These are phyloP conservation scores for Penicillium bialowiezense DNA, from an alignment of 495 filamentous ascomycete species.

Conservation along the genomic window DNA sequence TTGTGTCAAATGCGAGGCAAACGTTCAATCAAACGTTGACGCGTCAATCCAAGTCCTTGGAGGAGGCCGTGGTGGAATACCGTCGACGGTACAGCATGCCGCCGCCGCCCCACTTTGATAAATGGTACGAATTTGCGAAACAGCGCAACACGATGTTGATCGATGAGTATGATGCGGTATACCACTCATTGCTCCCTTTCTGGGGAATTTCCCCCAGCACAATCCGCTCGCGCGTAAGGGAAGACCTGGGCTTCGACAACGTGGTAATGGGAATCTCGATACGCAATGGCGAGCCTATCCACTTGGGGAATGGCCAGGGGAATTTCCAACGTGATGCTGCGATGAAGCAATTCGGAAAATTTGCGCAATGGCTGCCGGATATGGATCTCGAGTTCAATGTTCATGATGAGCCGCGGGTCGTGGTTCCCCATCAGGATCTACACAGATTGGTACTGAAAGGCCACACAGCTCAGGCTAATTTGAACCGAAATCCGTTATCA, in stretches of 20 bases:
- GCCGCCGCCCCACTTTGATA: conserved; percentile 64
- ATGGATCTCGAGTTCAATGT: conserved; percentile 75
- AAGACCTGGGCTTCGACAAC: conserved; percentile 9
- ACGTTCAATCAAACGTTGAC: conserved; percentile 6
- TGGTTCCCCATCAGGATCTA: conserved; percentile 55
- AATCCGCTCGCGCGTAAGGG: conserved; percentile 10
- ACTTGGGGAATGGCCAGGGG: conserved; percentile 6
- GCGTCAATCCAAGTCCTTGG: conserved; percentile 7
- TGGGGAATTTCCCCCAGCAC: conserved; percentile 31
- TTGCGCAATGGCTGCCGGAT: conserved; percentile 51
- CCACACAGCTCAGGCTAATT: background rate
- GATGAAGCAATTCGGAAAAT: conserved; percentile 2
- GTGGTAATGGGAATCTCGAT: conserved; percentile 10
- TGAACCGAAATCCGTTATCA: background rate
- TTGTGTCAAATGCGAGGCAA: conserved; percentile 1
- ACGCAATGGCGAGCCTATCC: background rate
- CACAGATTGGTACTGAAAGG: conserved; percentile 5
- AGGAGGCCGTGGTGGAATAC: conserved; percentile 37
- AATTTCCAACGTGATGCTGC: conserved; percentile 8
- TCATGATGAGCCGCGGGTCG: conserved; percentile 68
- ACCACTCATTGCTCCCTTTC: conserved; percentile 60
- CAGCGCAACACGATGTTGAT: conserved; percentile 52
- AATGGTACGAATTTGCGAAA: conserved; percentile 63
- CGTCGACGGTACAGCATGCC: conserved; percentile 51
- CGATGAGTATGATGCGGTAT: conserved; percentile 54